A percentile compares a stretch with the other conserved stretches of the same genome.
phyloP scores from a whole-genome alignment of 495 filamentous ascomycete genomes.

The Poronia punctata region DNA sequence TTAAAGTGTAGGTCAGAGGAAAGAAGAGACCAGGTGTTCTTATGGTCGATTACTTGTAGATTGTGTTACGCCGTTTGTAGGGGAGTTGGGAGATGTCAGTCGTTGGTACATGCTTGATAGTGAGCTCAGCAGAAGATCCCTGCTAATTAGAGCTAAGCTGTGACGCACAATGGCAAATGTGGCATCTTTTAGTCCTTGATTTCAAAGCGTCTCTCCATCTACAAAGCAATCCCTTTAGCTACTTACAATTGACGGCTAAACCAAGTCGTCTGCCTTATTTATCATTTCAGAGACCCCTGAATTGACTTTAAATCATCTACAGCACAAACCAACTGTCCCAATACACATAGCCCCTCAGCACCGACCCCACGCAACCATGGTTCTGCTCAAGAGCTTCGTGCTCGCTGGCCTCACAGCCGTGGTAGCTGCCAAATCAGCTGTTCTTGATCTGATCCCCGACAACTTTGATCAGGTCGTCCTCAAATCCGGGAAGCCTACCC shows the following conservation, averaged over 20 bases:
- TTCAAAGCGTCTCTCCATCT: slow-evolving; percentile 15
- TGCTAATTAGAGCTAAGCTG: slow-evolving; percentile 7
- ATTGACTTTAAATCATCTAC: background rate
- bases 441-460: slow-evolving; percentile 75
- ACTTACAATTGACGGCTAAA: background rate
- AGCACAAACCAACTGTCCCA: background rate
- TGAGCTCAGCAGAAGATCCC: slow-evolving; percentile 8
- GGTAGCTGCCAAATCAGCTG: slow-evolving; percentile 52
- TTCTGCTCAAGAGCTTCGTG: slow-evolving; percentile 49
- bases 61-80: too few species aligned
- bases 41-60: too few species aligned
- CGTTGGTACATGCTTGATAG: too few species aligned
- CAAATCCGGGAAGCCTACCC: slow-evolving; percentile 85
- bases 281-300: background rate
- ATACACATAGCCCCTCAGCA: background rate
- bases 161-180: slow-evolving; percentile 17
- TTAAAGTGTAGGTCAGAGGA: too few species aligned
- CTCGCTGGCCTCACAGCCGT: slow-evolving; percentile 38
- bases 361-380: slow-evolving; percentile 27
- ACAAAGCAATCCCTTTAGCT: background rate
- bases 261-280: background rate
- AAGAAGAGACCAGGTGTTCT: too few species aligned
- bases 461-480: slow-evolving; percentile 91
- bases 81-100: too few species aligned
- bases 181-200: slow-evolving; percentile 17